Base-by-base conservation (phyloP, 1,284 basidiomycete genomes). In the Sporisorium scitamineum region DNA sequence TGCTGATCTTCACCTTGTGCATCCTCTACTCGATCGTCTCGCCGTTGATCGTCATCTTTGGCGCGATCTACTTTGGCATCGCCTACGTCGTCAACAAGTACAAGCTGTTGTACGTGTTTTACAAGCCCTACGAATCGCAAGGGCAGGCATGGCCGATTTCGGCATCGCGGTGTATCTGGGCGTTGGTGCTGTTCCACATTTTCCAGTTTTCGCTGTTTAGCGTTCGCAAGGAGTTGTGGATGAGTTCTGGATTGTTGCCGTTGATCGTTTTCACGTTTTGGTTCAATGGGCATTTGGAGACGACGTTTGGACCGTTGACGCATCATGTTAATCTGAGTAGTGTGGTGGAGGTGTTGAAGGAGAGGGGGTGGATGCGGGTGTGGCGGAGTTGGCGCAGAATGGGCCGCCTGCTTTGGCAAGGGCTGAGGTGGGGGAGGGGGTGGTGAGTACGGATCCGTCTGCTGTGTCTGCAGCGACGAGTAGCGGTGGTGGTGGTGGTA, bases 1-100 rank as follows among this genome's bases (percentile, higher is more conserved):
- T 99, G 66, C 89, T 99, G 47, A 91, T 99, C 80, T 99, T 98
- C 86, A 93, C 95, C 60, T 92, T 99, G 83, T 95, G 93, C 24
- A 88, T 99, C 78, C 89, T 97, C 26, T 99, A 98, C 88, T 95
- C 94, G 84, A 92, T 99, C 74, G 93, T 97, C 11, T 93, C 95
- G 71, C 96, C 96, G 0, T 89, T 97, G 64, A 97, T 99, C 81
- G 89, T 97, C 58, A 89, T 97, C 24, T 99, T 99, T 81, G 94
- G 95, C 10, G 92, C 95, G 0, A 87, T 96, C 42, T 99, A 99
- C 87, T 99, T 99, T 83, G 95, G 94, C 11, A 88, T 93, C 55
- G 94, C 90, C 2, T 99, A 86, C 66, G 56, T 83, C 22, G 80
- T 97, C 4, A 97, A 96, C 90, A 99, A 99, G 88, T 97, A 97